Percentiles rank a stretch among this genome's conserved stretches.
Conservation (phyloP, 2,329 filamentous ascomycete genomes). For the Aspergillus oerlinghausenensis region DNA sequence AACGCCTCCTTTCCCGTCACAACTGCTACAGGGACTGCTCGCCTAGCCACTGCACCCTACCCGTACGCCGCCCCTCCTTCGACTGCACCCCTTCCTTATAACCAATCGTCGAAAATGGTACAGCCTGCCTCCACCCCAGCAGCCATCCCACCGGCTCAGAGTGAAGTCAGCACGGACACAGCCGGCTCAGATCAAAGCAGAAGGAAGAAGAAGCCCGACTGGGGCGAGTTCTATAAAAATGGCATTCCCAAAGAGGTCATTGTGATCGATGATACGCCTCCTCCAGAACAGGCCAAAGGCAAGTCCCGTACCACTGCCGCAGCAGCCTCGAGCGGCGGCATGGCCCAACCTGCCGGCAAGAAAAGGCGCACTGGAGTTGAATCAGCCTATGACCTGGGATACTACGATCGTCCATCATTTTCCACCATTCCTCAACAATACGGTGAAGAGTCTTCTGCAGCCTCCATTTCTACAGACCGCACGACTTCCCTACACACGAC, state of each 20-base stretch:
- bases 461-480: slow-evolving; percentile 75
- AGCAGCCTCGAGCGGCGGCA: slow-evolving; percentile 24
- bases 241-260: slow-evolving; percentile 80
- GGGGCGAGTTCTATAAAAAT: slow-evolving; percentile 77
- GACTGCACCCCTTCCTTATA: slow-evolving; percentile 29
- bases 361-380: slow-evolving; percentile 65
- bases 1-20: slow-evolving; percentile 50
- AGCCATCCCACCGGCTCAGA: slow-evolving; percentile 35
- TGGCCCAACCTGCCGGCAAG: slow-evolving; percentile 54
- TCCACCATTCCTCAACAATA: slow-evolving; percentile 71
- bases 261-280: slow-evolving; percentile 67
- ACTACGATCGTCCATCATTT: slow-evolving; percentile 66
- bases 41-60: slow-evolving; percentile 42
- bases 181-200: slow-evolving; percentile 36
- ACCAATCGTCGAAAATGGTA: slow-evolving; percentile 32
- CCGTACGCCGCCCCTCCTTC: slow-evolving; percentile 36
- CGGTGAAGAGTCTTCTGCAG: slow-evolving; percentile 60
- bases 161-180: slow-evolving; percentile 34
- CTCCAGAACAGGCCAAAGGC: slow-evolving; percentile 33
- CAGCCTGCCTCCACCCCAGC: slow-evolving; percentile 35
- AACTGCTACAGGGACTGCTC: slow-evolving; percentile 35
- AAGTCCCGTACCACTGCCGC: slow-evolving; percentile 18
- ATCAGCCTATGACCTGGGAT: slow-evolving; percentile 63
- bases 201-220: slow-evolving; percentile 63
- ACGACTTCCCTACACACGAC: slow-evolving; percentile 83